Percentiles rank a stretch among this genome's conserved stretches.
Conservation (phyloP, 2,329 filamentous ascomycete genomes). For the Cladosporium cucumerinum region DNA sequence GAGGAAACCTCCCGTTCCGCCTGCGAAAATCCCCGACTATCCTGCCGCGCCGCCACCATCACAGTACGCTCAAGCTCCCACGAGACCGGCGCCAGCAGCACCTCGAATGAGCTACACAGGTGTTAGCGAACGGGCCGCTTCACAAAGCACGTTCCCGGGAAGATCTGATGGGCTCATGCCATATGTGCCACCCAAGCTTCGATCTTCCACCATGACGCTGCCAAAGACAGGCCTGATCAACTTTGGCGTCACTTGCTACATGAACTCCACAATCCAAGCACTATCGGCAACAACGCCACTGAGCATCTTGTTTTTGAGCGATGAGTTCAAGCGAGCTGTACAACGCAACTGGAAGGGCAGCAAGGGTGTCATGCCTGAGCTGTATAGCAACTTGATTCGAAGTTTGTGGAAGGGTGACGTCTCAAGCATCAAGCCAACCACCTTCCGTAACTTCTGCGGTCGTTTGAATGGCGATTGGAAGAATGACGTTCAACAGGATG, state of each 20-base stretch:
- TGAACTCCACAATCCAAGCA: conserved; percentile 85
- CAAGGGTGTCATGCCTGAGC: conserved; percentile 59
- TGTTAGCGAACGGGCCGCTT: conserved; percentile 57
- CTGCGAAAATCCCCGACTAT: conserved; percentile 27
- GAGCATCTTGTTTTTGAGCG: conserved; percentile 63
- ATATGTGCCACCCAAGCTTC: conserved; percentile 46
- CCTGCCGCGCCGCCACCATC: conserved; percentile 38
- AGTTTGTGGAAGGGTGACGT: conserved; percentile 61
- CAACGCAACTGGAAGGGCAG: conserved; percentile 64
- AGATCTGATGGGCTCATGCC: conserved; percentile 38
- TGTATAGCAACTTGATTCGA: conserved; percentile 59
- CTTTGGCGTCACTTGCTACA: conserved; percentile 81
- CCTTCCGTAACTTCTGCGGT: conserved; percentile 58
- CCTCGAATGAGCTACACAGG: conserved; percentile 73
- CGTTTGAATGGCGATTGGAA: conserved; percentile 66
- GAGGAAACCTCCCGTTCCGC: conserved; percentile 35
- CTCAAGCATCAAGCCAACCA: conserved; percentile 44
- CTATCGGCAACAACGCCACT: conserved; percentile 67
- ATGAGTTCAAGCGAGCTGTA: conserved; percentile 58
- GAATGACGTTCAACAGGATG: conserved; percentile 78
- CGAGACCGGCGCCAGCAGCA: conserved; percentile 57
- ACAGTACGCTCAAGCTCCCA: conserved; percentile 54
- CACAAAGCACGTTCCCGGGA: conserved; percentile 35
- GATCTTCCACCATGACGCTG: conserved; percentile 45
- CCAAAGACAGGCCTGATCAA: conserved; percentile 75